A percentile compares a stretch with the other conserved stretches of the same genome.
Conservation (phyloP, 108 stramenopile species). For the Fragilariopsis cylindrus region DNA sequence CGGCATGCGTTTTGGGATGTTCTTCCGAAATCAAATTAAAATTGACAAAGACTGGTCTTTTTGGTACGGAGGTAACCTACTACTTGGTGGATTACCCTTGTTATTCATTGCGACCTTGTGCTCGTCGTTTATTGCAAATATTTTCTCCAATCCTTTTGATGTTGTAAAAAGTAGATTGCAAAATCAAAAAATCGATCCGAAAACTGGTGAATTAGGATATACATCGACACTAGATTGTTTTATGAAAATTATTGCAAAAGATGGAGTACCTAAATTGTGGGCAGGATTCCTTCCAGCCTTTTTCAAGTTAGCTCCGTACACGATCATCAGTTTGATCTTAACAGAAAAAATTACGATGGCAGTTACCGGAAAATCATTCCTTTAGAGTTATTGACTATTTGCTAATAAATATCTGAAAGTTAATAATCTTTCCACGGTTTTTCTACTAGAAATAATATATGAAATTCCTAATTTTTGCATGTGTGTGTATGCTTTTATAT, state of each 20-base stretch:
- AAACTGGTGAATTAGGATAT: slow-evolving; percentile 43
- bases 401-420: too few species aligned
- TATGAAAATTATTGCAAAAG: slow-evolving; percentile 45
- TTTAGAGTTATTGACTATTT: background rate
- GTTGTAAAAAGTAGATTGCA: slow-evolving; percentile 73
- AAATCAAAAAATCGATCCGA: slow-evolving; percentile 30
- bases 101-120: slow-evolving; percentile 62
- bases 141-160: slow-evolving; percentile 75
- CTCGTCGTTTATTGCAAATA: slow-evolving; percentile 65
- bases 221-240: slow-evolving; percentile 62
- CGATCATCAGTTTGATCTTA: slow-evolving; percentile 62
- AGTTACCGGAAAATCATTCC: slow-evolving; percentile 51
- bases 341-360: slow-evolving; percentile 67
- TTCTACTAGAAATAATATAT: too few species aligned
- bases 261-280: slow-evolving; percentile 59
- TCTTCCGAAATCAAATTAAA: slow-evolving; percentile 61
- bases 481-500: too few species aligned
- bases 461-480: too few species aligned
- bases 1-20: slow-evolving; percentile 62
- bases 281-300: slow-evolving; percentile 73
- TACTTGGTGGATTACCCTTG: slow-evolving; percentile 56
- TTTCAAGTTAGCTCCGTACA: slow-evolving; percentile 78
- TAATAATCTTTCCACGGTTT: too few species aligned
- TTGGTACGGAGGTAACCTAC: slow-evolving; percentile 54
- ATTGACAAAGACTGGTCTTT: slow-evolving; percentile 47